Evolutionary conservation across 352 stramenopile genomes (phyloP).

Genomic region (Blastocystis hominis): DNA sequence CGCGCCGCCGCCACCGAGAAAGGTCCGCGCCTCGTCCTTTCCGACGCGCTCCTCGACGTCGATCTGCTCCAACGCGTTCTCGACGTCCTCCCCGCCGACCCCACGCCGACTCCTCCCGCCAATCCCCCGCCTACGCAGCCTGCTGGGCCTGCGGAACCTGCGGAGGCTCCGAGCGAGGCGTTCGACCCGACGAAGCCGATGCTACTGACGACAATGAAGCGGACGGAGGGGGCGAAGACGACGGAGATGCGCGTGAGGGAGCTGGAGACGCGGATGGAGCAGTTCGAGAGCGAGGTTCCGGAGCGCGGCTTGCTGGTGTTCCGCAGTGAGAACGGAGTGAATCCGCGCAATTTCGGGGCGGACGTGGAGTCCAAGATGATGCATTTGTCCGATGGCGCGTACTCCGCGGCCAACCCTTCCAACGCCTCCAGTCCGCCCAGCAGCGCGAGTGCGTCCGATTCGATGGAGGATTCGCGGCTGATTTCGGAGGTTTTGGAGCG

Average conservation of each 20-base stretch:
- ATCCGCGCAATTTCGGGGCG: neutral
- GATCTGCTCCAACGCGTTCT: neutral
- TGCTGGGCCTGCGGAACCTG: neutral
- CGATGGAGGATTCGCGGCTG: neutral
- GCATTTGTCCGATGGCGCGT: neutral
- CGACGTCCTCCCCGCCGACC: neutral
- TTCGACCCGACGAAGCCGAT: conserved; percentile 8
- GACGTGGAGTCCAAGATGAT: neutral
- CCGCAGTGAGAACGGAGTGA: neutral
- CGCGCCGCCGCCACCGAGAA: neutral
- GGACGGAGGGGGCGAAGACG: neutral
- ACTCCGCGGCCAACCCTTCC: no score
- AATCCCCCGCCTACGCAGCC: neutral
- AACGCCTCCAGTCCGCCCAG: no score
- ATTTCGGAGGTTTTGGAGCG: neutral
- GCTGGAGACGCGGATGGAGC: neutral
- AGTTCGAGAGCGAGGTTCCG: neutral
- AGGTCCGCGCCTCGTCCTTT: neutral
- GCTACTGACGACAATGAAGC: neutral
- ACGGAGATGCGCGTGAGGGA: neutral
- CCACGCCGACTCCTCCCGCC: neutral
- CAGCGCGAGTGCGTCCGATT: neutral
- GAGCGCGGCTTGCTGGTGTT: neutral
- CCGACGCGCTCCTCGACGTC: neutral
- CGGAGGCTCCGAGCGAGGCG: neutral